Conservation (phyloP, 2,329 filamentous ascomycete species). For the Aureobasidium sp. region DNA sequence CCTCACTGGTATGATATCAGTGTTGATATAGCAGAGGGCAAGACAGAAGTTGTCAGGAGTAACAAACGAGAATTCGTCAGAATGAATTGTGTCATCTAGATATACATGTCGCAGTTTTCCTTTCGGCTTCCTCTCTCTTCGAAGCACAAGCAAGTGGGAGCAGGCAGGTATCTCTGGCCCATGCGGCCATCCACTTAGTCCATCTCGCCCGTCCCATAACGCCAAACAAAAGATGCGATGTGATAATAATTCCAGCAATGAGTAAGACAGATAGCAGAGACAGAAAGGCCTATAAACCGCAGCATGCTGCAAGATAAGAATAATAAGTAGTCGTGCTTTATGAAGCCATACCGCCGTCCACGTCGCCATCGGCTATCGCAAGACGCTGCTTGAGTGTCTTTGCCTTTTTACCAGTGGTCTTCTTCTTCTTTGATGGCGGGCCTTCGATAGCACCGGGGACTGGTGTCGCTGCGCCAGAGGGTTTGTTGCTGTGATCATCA, state of each 20-base stretch:
- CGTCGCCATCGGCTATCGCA: slow-evolving; percentile 39
- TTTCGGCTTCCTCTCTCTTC: background rate
- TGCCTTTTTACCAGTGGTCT: slow-evolving; percentile 44
- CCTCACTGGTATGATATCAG: background rate
- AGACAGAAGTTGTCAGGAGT: background rate
- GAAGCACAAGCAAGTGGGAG: background rate
- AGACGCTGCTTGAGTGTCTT: slow-evolving; percentile 42
- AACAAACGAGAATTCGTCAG: background rate
- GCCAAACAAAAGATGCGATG: background rate
- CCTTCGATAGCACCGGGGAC: slow-evolving; percentile 43
- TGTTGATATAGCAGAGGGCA: background rate
- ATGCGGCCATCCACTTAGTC: background rate
- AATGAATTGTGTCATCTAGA: background rate
- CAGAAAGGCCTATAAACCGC: background rate
- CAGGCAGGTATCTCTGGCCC: background rate
- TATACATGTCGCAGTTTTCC: background rate
- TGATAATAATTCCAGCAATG: background rate
- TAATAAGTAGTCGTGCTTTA: background rate
- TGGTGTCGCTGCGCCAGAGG: slow-evolving; percentile 78
- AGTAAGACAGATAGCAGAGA: background rate
- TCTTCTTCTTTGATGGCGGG: slow-evolving; percentile 47
- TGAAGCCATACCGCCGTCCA: slow-evolving; percentile 12
- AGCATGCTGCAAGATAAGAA: background rate
- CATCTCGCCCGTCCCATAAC: background rate
- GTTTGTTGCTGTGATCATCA: slow-evolving; percentile 73